Percentiles rank a stretch among this genome's conserved stretches.
Conservation (phyloP, 192 early-diverging fungal species). For the Dimargaris xerosporica region DNA sequence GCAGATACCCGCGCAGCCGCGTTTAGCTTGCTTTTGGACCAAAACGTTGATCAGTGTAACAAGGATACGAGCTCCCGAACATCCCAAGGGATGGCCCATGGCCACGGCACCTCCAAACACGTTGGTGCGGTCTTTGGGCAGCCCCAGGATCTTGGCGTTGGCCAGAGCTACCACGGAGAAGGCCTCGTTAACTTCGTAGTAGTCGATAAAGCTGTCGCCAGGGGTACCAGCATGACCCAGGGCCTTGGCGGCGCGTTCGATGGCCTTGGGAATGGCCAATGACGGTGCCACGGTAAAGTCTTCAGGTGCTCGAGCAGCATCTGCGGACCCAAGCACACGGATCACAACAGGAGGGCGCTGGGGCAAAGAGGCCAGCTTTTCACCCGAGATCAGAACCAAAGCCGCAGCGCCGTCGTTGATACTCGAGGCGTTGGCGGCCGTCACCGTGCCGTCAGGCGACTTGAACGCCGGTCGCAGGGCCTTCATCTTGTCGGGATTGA, state of each 20-base stretch:
- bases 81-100: constrained; percentile 71
- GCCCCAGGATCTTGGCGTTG: constrained; percentile 74
- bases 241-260: constrained; percentile 67
- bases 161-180: constrained; percentile 84
- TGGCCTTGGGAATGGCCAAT: constrained; percentile 80
- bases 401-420: constrained; percentile 95
- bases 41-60: constrained; percentile 69
- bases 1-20: constrained; percentile 66
- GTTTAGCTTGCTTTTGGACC: constrained; percentile 68
- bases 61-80: constrained; percentile 65
- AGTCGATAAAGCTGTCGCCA: constrained; percentile 79
- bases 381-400: constrained; percentile 63
- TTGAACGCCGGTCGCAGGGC: constrained; percentile 65
- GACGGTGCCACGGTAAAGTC: constrained; percentile 94
- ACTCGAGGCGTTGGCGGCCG: constrained; percentile 89
- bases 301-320: constrained; percentile 77
- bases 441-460: constrained; percentile 80
- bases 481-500: constrained; percentile 80
- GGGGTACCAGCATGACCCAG: too few species aligned
- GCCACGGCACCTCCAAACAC: constrained; percentile 69
- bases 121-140: constrained; percentile 56
- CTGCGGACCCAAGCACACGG: constrained; percentile 72
- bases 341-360: constrained; percentile 80
- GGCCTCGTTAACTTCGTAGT: constrained; percentile 97
- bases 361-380: constrained; percentile 55